phyloP scores from a whole-genome alignment of 352 stramenopile genomes.

The Globisporangium paddicum region DNA sequence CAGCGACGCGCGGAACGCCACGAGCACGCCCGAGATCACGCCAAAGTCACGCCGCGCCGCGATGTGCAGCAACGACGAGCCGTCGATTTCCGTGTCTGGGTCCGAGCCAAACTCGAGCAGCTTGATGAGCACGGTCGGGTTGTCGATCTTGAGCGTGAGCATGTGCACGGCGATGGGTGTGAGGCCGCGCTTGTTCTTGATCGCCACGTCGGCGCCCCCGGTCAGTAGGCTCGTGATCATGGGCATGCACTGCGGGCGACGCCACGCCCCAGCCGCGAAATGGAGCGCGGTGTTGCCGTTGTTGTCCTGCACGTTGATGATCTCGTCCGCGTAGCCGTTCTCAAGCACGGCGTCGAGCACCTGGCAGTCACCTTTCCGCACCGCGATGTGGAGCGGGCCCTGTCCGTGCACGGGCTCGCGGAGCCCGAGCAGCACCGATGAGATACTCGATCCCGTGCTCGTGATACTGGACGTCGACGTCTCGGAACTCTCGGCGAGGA shows the following conservation, averaged over 20 bases:
- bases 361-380: conserved; percentile 65
- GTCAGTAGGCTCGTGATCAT: conserved; percentile 47
- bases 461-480: conserved; percentile 56
- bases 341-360: conserved; percentile 68
- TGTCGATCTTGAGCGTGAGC: conserved; percentile 75
- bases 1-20: conserved; percentile 60
- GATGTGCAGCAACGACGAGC: conserved; percentile 57
- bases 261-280: conserved; percentile 65
- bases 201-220: conserved; percentile 44
- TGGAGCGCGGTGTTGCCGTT: conserved; percentile 82
- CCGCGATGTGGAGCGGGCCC: conserved; percentile 70
- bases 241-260: conserved; percentile 32
- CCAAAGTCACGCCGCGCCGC: conserved; percentile 46
- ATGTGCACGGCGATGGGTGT: conserved; percentile 73
- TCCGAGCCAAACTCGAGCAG: conserved; percentile 59
- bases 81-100: conserved; percentile 58
- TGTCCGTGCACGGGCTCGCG: conserved; percentile 74
- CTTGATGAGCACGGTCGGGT: conserved; percentile 53
- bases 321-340: conserved; percentile 63
- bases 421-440: conserved; percentile 62
- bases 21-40: conserved; percentile 47
- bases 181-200: conserved; percentile 59
- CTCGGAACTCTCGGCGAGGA: conserved; percentile 46
- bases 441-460: conserved; percentile 54
- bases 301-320: conserved; percentile 64